Evolutionary conservation across 305 asterid genomes (phyloP).

Genomic region (Lippia alba): DNA sequence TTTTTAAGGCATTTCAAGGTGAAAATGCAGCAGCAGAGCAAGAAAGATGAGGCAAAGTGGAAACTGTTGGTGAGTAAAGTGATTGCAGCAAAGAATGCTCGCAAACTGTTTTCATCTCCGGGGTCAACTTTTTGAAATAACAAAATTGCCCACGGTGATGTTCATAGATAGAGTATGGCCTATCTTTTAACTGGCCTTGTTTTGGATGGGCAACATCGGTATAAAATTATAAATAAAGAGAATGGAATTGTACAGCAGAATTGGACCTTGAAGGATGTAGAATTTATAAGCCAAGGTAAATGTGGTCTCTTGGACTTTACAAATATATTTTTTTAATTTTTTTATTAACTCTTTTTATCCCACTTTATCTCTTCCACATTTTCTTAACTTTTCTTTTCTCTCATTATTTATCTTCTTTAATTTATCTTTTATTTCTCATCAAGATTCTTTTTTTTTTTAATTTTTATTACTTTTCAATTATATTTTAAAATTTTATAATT

Average conservation of each 20-base stretch:
- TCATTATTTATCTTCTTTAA: no score
- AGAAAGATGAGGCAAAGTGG: constrained; percentile 74
- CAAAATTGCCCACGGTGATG: constrained; percentile 30
- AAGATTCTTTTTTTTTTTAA: no score
- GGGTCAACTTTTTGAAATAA: constrained; percentile 37
- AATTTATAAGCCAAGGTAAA: no score
- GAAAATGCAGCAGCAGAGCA: constrained; percentile 71
- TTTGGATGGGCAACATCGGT: constrained; percentile 14
- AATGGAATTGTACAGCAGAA: constrained; percentile 20
- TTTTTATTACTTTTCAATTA: no score
- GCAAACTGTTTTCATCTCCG: constrained; percentile 45
- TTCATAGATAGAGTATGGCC: constrained; percentile 37
- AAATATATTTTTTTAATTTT: no score
- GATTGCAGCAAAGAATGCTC: constrained; percentile 52
- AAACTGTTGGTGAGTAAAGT: constrained; percentile 70
- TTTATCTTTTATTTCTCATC: no score
- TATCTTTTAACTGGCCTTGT: constrained; percentile 52
- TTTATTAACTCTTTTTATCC: no score
- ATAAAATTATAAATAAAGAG: neutral
- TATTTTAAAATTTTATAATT: no score
- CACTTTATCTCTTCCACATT: no score
- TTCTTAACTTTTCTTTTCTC: no score
- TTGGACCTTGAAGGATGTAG: neutral
- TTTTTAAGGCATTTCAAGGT: constrained; percentile 74
- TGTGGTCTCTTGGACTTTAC: no score